These are phyloP conservation scores for Nakazawaea pomicola DNA, from an alignment of 805 yeast genomes.

Conservation along the genomic window DNA sequence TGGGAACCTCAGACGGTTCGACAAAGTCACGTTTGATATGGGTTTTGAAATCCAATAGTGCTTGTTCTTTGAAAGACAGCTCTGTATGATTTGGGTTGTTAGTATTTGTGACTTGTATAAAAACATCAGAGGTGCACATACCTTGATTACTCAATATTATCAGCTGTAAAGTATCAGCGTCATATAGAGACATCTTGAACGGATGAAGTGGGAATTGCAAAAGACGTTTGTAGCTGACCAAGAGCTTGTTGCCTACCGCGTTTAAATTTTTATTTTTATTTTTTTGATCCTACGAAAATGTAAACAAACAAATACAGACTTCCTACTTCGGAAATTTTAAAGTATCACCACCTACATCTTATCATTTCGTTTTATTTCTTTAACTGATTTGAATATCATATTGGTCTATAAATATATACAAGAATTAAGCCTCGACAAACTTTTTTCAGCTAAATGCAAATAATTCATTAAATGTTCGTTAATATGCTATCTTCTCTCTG, in stretches of 20 bases:
- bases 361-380: neutral
- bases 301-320: neutral
- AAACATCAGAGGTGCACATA: conserved; percentile 1
- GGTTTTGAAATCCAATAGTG: conserved; percentile 34
- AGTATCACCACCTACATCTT: neutral
- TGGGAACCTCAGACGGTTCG: conserved; percentile 42
- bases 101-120: too few relatives aligned
- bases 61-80: conserved; percentile 2
- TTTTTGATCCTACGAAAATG: neutral
- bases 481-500: neutral
- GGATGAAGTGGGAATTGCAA: too few relatives aligned
- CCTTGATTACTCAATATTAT: conserved; percentile 6
- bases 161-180: conserved; percentile 3
- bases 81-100: neutral
- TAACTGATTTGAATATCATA: too few relatives aligned
- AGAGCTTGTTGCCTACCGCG: neutral
- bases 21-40: conserved; percentile 53
- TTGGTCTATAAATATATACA: too few relatives aligned
- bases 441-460: neutral
- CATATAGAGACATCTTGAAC: conserved; percentile 3
- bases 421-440: too few relatives aligned
- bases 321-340: neutral
- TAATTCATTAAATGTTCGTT: neutral
- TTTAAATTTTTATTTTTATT: neutral
- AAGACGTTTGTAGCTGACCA: neutral